Conservation (phyloP, 495 filamentous ascomycete species). For the Articulospora tetracladia region DNA sequence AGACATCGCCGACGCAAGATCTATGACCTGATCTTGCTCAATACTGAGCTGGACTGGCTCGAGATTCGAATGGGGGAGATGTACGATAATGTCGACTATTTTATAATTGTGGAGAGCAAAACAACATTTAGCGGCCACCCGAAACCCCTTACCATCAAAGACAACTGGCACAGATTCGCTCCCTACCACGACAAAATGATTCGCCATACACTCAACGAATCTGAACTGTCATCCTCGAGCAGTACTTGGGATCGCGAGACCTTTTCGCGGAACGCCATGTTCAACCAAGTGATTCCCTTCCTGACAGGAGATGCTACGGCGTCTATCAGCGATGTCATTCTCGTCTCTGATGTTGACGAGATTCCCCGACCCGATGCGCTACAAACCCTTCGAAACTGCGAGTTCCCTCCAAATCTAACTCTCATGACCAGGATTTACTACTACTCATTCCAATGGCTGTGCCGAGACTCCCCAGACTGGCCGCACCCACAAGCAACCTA, state of each 20-base stretch:
- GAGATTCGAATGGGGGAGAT: slow-evolving; percentile 38
- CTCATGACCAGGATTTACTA: slow-evolving; percentile 35
- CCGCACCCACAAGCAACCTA: slow-evolving; percentile 39
- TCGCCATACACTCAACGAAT: slow-evolving; percentile 26
- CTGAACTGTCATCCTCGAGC: not conserved
- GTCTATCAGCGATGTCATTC: slow-evolving; percentile 26
- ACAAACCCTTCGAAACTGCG: slow-evolving; percentile 35
- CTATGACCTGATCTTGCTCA: slow-evolving; percentile 39
- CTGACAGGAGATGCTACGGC: slow-evolving; percentile 23
- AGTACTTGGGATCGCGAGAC: slow-evolving; percentile 29
- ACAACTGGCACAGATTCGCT: slow-evolving; percentile 33
- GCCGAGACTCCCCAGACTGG: slow-evolving; percentile 32
- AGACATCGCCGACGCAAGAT: too few relatives aligned
- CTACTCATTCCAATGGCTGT: slow-evolving; percentile 43
- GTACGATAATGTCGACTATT: slow-evolving; percentile 36
- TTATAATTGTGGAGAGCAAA: slow-evolving; percentile 42
- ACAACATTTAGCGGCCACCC: slow-evolving; percentile 37
- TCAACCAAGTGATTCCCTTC: slow-evolving; percentile 28
- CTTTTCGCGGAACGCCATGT: slow-evolving; percentile 32
- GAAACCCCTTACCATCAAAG: slow-evolving; percentile 33
- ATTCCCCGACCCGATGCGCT: slow-evolving; percentile 32
- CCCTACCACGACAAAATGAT: slow-evolving; percentile 36
- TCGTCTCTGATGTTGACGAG: slow-evolving; percentile 36
- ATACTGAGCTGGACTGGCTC: slow-evolving; percentile 41
- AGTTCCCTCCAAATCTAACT: slow-evolving; percentile 32